These are phyloP conservation scores for Fusarium torulosum DNA, from an alignment of 2,329 filamentous ascomycete species.

Conservation along the genomic window DNA sequence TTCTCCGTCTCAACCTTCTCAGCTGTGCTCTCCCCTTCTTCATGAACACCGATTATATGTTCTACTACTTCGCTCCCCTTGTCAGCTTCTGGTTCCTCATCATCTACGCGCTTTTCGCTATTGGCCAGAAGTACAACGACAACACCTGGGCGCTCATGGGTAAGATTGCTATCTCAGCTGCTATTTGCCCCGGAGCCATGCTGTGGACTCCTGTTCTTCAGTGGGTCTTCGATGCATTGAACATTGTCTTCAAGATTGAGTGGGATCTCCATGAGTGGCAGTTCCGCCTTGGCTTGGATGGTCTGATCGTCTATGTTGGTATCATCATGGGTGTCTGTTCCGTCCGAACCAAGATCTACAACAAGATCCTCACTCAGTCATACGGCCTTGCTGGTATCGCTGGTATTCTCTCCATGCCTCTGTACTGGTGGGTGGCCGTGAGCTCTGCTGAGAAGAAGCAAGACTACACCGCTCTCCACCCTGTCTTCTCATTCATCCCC, in stretches of 20 bases:
- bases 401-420: slow-evolving; percentile 40
- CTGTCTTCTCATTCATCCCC: slow-evolving; percentile 66
- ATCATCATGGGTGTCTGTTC: slow-evolving; percentile 58
- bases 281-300: slow-evolving; percentile 64
- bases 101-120: slow-evolving; percentile 64
- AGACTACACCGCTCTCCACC: slow-evolving; percentile 63
- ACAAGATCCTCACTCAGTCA: slow-evolving; percentile 39
- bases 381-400: slow-evolving; percentile 36
- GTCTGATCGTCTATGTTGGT: slow-evolving; percentile 68
- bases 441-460: slow-evolving; percentile 41
- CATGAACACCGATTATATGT: slow-evolving; percentile 64
- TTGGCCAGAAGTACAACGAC: slow-evolving; percentile 58
- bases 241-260: slow-evolving; percentile 58
- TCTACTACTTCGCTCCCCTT: slow-evolving; percentile 70
- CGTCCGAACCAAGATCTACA: slow-evolving; percentile 33
- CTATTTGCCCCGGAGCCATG: slow-evolving; percentile 51
- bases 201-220: slow-evolving; percentile 32
- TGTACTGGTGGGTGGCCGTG: slow-evolving; percentile 52
- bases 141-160: slow-evolving; percentile 57
- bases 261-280: slow-evolving; percentile 64
- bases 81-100: slow-evolving; percentile 73
- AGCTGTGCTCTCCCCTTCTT: slow-evolving; percentile 66
- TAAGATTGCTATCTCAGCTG: slow-evolving; percentile 62
- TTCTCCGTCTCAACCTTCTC: slow-evolving; percentile 70
- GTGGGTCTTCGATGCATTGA: slow-evolving; percentile 50